Percentiles rank a stretch among this genome's conserved stretches.
These are phyloP conservation scores for Taphrina populina DNA, from an alignment of 1,139 yeast species.

Conservation along the genomic window DNA sequence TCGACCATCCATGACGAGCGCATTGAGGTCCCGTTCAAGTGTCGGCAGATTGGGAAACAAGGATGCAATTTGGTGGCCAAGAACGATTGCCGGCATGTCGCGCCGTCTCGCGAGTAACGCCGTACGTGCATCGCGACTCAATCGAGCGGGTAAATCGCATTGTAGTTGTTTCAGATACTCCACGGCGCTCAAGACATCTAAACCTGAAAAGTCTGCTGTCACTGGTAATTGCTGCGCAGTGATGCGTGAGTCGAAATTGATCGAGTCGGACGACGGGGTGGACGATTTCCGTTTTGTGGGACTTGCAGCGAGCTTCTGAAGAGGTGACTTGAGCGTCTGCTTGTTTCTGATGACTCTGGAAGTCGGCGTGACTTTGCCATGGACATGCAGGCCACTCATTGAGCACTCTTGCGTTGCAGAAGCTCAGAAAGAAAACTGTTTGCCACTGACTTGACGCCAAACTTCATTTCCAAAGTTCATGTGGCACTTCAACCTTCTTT, in stretches of 20 bases:
- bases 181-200: constrained; percentile 24
- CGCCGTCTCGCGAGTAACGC: constrained; percentile 13
- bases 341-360: constrained; percentile 14
- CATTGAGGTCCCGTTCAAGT: constrained; percentile 20
- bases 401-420: too few species aligned
- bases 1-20: constrained; percentile 8
- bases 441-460: too few species aligned
- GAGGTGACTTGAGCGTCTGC: constrained; percentile 24
- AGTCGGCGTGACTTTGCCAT: constrained; percentile 27
- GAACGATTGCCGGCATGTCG: constrained; percentile 20
- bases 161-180: constrained; percentile 22
- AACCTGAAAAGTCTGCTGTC: constrained; percentile 11
- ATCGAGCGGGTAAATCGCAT: neutral
- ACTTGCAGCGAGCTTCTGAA: neutral
- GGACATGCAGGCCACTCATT: constrained; percentile 25
- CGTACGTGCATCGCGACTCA: constrained; percentile 11
- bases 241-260: constrained; percentile 14
- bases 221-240: constrained; percentile 13
- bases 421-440: too few species aligned
- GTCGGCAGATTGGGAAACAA: constrained; percentile 26
- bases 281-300: neutral
- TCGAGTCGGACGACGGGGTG: constrained; percentile 1
- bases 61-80: constrained; percentile 24
- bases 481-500: too few species aligned
- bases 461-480: too few species aligned